phyloP scores from a whole-genome alignment of 371 early-diverging fungal species.

The Rhizopus sp. region DNA sequence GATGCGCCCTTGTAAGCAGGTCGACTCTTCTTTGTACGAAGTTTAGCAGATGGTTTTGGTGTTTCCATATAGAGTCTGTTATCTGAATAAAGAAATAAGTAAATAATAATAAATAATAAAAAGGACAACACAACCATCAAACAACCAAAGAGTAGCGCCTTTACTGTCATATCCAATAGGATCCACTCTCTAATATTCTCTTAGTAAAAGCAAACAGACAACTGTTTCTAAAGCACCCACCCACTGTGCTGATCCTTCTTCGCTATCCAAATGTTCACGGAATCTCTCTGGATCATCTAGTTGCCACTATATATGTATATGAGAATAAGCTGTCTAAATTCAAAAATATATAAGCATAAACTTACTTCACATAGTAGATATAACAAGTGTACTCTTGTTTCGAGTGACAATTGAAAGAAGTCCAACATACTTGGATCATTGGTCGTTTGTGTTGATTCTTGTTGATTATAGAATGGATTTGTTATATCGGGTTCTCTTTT shows the following conservation, averaged over 20 bases:
- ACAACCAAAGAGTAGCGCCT: conserved; percentile 74
- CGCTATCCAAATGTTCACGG: conserved; percentile 53
- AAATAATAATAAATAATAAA: no score
- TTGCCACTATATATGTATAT: conserved; percentile 57
- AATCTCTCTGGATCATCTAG: conserved; percentile 68
- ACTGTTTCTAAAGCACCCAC: conserved; percentile 27
- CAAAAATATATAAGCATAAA: background rate
- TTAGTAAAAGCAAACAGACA: background rate
- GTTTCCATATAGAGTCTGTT: conserved; percentile 69
- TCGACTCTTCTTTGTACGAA: conserved; percentile 20
- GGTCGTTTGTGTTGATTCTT: conserved; percentile 9
- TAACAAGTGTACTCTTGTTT: conserved; percentile 48
- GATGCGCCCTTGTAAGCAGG: conserved; percentile 2
- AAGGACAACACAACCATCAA: conserved; percentile 58
- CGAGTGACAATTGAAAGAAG: conserved; percentile 45
- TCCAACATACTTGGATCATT: conserved; percentile 17
- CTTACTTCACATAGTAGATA: conserved; percentile 50
- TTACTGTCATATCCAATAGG: conserved; percentile 71
- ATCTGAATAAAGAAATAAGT: conserved; percentile 36
- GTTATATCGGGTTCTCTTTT: conserved; percentile 36
- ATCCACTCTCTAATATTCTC: conserved; percentile 61
- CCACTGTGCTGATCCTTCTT: conserved; percentile 69
- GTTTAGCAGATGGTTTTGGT: conserved; percentile 36
- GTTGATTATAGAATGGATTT: conserved; percentile 31
- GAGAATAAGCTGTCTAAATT: conserved; percentile 20